Evolutionary conservation across 345 rosid species (phyloP).

Genomic region (Rhodomyrtus tomentosa): DNA sequence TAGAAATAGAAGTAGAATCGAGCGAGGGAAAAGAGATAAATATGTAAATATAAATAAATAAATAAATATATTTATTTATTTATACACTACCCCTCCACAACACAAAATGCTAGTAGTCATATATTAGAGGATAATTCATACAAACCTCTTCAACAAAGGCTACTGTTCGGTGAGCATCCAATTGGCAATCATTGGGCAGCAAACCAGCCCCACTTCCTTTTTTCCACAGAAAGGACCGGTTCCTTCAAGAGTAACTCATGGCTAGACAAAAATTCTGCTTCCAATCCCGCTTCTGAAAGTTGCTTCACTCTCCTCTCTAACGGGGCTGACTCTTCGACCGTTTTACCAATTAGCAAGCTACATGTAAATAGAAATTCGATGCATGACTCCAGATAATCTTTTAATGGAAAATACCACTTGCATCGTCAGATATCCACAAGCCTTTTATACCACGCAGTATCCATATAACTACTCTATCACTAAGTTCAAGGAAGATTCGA

Average conservation of each 20-base stretch:
- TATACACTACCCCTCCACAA: too few species aligned
- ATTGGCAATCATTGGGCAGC: slow-evolving; percentile 68
- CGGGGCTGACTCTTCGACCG: slow-evolving; percentile 35
- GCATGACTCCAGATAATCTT: neutral
- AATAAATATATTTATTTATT: too few species aligned
- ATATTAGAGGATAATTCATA: neutral
- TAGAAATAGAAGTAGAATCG: too few species aligned
- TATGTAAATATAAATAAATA: too few species aligned
- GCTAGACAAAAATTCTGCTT: slow-evolving; percentile 55
- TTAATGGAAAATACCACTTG: neutral
- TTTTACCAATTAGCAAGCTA: slow-evolving; percentile 64
- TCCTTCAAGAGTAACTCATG: slow-evolving; percentile 40
- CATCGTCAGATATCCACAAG: neutral
- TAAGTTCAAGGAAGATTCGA: neutral
- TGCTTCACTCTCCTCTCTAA: slow-evolving; percentile 46
- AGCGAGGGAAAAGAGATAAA: too few species aligned
- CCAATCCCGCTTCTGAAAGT: slow-evolving; percentile 60
- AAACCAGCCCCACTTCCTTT: slow-evolving; percentile 63
- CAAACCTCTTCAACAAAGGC: slow-evolving; percentile 62
- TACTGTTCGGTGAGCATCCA: slow-evolving; percentile 69
- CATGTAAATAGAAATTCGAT: slow-evolving; percentile 25
- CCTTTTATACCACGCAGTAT: neutral
- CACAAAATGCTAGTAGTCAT: neutral
- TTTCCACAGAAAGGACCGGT: slow-evolving; percentile 43
- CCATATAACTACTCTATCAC: neutral